Percentiles rank a stretch among this genome's conserved stretches.
These are phyloP conservation scores for Elsinoe batatas DNA, from an alignment of 2,329 filamentous ascomycete species.

Conservation along the genomic window DNA sequence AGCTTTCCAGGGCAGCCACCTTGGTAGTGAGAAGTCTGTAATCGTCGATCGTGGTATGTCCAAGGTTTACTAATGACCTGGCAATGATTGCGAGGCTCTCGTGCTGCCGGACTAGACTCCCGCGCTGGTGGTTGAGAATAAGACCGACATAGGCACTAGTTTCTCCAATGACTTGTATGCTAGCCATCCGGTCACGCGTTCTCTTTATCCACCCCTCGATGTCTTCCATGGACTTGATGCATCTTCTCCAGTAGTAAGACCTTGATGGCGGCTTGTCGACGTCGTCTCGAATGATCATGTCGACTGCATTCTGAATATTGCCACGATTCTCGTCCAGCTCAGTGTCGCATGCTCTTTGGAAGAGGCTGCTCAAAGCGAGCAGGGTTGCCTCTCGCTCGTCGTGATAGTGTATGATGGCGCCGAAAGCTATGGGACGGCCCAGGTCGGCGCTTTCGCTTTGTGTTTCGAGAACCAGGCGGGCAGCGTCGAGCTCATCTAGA, in stretches of 20 bases:
- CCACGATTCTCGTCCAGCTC: slow-evolving; percentile 50
- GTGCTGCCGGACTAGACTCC: slow-evolving; percentile 78
- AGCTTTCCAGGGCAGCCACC: slow-evolving; percentile 62
- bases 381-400: slow-evolving; percentile 73
- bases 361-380: slow-evolving; percentile 70
- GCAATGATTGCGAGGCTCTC: slow-evolving; percentile 77
- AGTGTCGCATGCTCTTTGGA: slow-evolving; percentile 54
- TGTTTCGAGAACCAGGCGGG: slow-evolving; percentile 59
- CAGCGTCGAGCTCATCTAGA: slow-evolving; percentile 79
- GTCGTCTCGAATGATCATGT: slow-evolving; percentile 44
- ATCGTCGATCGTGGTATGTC: slow-evolving; percentile 59
- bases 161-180: slow-evolving; percentile 64
- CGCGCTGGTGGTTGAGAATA: slow-evolving; percentile 67
- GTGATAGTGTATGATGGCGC: slow-evolving; percentile 79
- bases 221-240: slow-evolving; percentile 63
- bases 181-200: slow-evolving; percentile 65
- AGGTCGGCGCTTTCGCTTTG: slow-evolving; percentile 55
- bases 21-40: slow-evolving; percentile 61
- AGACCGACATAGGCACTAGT: slow-evolving; percentile 58
- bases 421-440: slow-evolving; percentile 64
- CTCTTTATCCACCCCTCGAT: slow-evolving; percentile 68
- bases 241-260: slow-evolving; percentile 60
- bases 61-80: slow-evolving; percentile 65
- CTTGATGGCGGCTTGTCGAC: slow-evolving; percentile 44
- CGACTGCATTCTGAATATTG: slow-evolving; percentile 47